Evolutionary conservation across 2,329 filamentous ascomycete genomes (phyloP).

Genomic region (Dothiorella sarmentorum): DNA sequence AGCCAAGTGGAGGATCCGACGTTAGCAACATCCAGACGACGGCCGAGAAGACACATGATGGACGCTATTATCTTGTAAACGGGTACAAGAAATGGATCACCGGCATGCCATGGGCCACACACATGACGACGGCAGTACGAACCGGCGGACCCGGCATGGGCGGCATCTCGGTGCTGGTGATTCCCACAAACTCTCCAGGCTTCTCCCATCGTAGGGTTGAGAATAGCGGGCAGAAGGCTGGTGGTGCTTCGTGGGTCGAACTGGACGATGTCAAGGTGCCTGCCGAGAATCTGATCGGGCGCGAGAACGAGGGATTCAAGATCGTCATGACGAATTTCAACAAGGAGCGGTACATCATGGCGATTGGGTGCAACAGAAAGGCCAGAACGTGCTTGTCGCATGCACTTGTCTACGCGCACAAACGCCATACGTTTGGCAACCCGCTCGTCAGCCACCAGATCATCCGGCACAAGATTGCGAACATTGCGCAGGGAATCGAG

Average conservation of each 20-base stretch:
- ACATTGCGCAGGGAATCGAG: conserved; percentile 58
- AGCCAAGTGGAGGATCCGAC: conserved; percentile 60
- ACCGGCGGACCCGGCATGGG: conserved; percentile 53
- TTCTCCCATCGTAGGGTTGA: conserved; percentile 54
- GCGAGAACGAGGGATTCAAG: conserved; percentile 54
- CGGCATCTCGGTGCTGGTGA: conserved; percentile 58
- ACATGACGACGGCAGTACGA: conserved; percentile 60
- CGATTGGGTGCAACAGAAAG: conserved; percentile 55
- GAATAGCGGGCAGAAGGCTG: conserved; percentile 65
- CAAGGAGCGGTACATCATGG: conserved; percentile 57
- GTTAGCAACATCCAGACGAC: conserved; percentile 62
- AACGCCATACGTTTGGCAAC: conserved; percentile 57
- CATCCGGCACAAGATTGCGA: conserved; percentile 59
- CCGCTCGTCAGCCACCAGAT: conserved; percentile 57
- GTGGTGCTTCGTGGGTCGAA: conserved; percentile 57
- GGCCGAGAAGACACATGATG: conserved; percentile 69
- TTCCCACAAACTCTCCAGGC: conserved; percentile 51
- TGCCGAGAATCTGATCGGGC: conserved; percentile 51
- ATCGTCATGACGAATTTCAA: conserved; percentile 57
- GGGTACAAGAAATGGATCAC: conserved; percentile 69
- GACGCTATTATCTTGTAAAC: conserved; percentile 67
- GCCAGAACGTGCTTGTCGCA: conserved; percentile 55
- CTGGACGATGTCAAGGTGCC: conserved; percentile 57
- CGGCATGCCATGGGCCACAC: conserved; percentile 58
- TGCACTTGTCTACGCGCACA: conserved; percentile 51